These are phyloP conservation scores for Rauvolfia tetraphylla DNA, from an alignment of 257 asterid species.

Conservation along the genomic window DNA sequence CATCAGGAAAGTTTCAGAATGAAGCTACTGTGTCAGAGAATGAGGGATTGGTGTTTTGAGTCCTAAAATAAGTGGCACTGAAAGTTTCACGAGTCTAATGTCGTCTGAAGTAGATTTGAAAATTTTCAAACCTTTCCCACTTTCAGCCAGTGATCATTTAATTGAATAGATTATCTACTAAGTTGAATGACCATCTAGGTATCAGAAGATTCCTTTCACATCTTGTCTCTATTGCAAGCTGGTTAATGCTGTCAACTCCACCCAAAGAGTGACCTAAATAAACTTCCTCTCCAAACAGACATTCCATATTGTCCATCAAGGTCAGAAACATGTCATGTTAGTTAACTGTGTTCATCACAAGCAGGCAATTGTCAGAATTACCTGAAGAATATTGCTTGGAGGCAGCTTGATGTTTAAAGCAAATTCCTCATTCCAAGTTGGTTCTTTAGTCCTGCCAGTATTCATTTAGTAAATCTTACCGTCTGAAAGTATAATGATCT, in stretches of 20 bases:
- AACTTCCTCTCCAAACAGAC: not conserved
- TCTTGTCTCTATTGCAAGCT: not conserved
- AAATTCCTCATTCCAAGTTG: slow-evolving; percentile 96
- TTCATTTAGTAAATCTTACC: slow-evolving; percentile 12
- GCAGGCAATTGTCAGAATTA: slow-evolving; percentile 19
- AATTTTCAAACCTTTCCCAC: not conserved
- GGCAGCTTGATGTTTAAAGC: slow-evolving; percentile 79
- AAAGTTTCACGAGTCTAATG: not conserved
- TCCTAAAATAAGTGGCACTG: not conserved
- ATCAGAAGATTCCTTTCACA: not conserved
- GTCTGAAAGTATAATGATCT: not conserved
- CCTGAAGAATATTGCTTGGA: slow-evolving; percentile 78
- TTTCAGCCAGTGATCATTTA: not conserved
- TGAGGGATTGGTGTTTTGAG: not conserved
- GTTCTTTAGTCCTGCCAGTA: slow-evolving; percentile 83
- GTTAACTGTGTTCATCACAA: not conserved
- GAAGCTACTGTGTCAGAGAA: not conserved
- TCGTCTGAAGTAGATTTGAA: not conserved
- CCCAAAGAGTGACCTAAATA: not conserved
- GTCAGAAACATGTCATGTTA: not conserved
- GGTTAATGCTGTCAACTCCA: not conserved
- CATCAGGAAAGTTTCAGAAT: not conserved
- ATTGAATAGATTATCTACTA: not conserved
- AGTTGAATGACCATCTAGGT: not conserved
- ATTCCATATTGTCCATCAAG: not conserved